A percentile compares a stretch with the other conserved stretches of the same genome.
Evolutionary conservation across 225 moss, liverwort and hornwort species (phyloP).

Genomic region (Pleurozium schreberi): DNA sequence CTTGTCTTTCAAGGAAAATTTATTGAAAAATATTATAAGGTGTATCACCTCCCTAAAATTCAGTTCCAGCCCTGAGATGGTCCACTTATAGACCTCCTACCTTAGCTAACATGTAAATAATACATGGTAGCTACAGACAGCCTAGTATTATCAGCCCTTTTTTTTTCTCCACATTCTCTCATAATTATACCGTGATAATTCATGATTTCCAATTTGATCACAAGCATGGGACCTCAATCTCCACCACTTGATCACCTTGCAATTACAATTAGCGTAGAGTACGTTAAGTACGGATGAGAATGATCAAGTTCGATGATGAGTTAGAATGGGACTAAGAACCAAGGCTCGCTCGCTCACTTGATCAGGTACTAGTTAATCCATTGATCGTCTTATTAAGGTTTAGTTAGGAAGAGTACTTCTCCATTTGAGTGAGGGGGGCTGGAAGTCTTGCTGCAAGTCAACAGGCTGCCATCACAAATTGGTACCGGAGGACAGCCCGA

Average conservation of each 20-base stretch:
- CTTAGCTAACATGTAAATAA: too few species aligned
- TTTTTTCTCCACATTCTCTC: background rate
- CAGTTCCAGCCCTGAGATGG: too few species aligned
- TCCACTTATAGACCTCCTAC: too few species aligned
- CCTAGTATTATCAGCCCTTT: background rate
- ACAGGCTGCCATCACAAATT: constrained; percentile 1
- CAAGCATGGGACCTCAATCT: background rate
- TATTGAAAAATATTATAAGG: too few species aligned
- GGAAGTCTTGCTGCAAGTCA: background rate
- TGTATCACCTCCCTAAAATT: too few species aligned
- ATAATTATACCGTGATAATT: too few species aligned
- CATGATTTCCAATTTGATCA: background rate
- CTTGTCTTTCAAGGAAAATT: too few species aligned
- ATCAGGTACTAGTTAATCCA: background rate
- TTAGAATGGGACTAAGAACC: background rate
- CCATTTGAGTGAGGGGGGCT: background rate
- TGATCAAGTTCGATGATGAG: background rate
- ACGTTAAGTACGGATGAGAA: background rate
- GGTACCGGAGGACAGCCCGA: background rate
- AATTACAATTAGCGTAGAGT: background rate
- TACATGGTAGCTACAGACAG: too few species aligned
- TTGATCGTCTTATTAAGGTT: too few species aligned
- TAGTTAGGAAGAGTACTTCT: background rate
- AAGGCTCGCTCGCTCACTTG: background rate
- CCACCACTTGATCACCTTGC: background rate